Evolutionary conservation across 2,329 filamentous ascomycete species (phyloP).

Genomic region (Lasiodiplodia sp.): DNA sequence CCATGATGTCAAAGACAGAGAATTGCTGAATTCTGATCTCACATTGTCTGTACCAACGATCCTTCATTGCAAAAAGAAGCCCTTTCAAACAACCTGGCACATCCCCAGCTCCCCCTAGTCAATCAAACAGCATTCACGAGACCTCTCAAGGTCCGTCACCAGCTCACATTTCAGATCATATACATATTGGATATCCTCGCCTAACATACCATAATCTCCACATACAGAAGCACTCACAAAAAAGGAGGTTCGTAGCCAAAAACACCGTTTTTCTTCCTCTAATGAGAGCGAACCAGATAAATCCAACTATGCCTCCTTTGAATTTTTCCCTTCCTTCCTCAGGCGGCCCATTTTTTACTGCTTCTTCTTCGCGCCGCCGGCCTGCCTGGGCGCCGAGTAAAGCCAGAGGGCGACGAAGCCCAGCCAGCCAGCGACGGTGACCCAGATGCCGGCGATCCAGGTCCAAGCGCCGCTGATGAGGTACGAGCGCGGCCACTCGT

Average conservation of each 20-base stretch:
- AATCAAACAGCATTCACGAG: background rate
- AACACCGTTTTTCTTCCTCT: slow-evolving; percentile 5
- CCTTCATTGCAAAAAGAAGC: background rate
- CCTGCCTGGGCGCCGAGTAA: slow-evolving; percentile 69
- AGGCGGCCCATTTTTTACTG: slow-evolving; percentile 1
- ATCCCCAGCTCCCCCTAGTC: background rate
- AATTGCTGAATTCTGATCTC: background rate
- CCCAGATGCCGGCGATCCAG: slow-evolving; percentile 88
- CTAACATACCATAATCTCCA: background rate
- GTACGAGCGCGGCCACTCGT: slow-evolving; percentile 93
- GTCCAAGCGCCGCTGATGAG: slow-evolving; percentile 91
- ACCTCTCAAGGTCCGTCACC: background rate
- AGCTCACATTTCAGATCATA: background rate
- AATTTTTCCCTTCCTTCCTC: background rate
- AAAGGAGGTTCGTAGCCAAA: background rate
- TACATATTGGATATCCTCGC: slow-evolving; percentile 17
- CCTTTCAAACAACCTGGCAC: background rate
- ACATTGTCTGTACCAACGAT: background rate
- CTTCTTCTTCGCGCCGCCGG: slow-evolving; percentile 54
- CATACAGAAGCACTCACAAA: background rate
- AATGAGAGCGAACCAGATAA: background rate
- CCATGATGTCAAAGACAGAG: background rate
- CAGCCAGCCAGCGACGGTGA: slow-evolving; percentile 84
- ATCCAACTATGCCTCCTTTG: slow-evolving; percentile 1
- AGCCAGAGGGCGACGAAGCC: slow-evolving; percentile 89